Evolutionary conservation across 768 basidiomycete genomes (phyloP).

Genomic region (Mycena sanguinolenta): DNA sequence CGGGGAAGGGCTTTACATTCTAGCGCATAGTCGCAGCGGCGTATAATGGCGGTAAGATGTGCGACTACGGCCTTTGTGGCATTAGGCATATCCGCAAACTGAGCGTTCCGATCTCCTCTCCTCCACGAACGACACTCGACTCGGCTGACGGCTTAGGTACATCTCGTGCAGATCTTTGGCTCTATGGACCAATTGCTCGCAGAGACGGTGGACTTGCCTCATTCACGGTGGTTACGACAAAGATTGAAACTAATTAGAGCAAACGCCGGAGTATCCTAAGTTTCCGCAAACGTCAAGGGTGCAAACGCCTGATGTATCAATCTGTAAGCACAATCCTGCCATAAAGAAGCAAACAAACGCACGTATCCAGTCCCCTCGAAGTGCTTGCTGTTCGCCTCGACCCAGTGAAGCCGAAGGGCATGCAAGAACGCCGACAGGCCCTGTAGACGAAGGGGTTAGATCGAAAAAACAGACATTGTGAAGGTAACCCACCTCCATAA

Average conservation of each 20-base stretch:
- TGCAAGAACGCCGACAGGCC: conserved; percentile 97
- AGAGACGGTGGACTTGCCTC: too few relatives aligned
- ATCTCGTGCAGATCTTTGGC: too few relatives aligned
- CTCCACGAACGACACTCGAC: too few relatives aligned
- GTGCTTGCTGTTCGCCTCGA: conserved; percentile 97
- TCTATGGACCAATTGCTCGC: too few relatives aligned
- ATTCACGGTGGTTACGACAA: background rate
- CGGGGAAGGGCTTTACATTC: too few relatives aligned
- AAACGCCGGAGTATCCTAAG: background rate
- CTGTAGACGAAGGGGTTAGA: conserved; percentile 51
- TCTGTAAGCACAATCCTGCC: conserved; percentile 15
- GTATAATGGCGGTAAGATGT: too few relatives aligned
- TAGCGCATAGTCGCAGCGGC: too few relatives aligned
- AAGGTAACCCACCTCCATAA: conserved; percentile 86
- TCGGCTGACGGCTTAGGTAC: too few relatives aligned
- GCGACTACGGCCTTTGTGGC: too few relatives aligned
- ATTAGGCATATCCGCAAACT: too few relatives aligned
- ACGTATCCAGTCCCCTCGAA: conserved; percentile 93
- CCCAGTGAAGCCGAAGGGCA: conserved; percentile 97
- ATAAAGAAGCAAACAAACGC: conserved; percentile 59
- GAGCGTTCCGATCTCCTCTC: too few relatives aligned
- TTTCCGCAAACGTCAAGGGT: conserved; percentile 62
- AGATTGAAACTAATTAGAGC: background rate
- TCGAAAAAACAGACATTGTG: conserved; percentile 32
- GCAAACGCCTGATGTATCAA: conserved; percentile 56